Evolutionary conservation across 2,329 filamentous ascomycete species (phyloP).

Genomic region (Leptographium radiaticola): DNA sequence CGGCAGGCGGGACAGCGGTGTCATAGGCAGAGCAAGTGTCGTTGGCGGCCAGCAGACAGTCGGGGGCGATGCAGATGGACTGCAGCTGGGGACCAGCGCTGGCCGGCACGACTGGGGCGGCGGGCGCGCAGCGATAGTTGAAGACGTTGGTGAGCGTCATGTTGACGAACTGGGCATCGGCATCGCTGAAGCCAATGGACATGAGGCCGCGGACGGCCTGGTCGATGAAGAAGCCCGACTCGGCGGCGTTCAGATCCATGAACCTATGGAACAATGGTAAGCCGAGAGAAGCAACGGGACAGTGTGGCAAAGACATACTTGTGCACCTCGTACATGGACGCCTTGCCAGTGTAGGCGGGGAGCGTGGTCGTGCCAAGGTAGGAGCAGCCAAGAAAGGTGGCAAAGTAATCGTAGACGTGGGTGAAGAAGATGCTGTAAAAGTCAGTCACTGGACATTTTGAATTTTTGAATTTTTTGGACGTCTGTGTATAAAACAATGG

Average conservation of each 20-base stretch:
- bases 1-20: slow-evolving; percentile 2
- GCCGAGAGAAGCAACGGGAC: background rate
- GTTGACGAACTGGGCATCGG: slow-evolving; percentile 7
- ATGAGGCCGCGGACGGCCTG: slow-evolving; percentile 5
- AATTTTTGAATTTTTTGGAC: too few species aligned
- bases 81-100: slow-evolving; percentile 6
- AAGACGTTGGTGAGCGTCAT: slow-evolving; percentile 2
- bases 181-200: slow-evolving; percentile 4
- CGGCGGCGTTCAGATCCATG: slow-evolving; percentile 7
- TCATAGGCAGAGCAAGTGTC: slow-evolving; percentile 5
- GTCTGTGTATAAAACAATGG: too few species aligned
- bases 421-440: slow-evolving; percentile 4
- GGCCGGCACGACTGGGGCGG: slow-evolving; percentile 2
- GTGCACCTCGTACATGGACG: slow-evolving; percentile 8
- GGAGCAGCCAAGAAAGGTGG: slow-evolving; percentile 5
- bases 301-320: background rate
- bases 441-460: background rate
- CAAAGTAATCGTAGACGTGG: slow-evolving; percentile 7
- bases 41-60: slow-evolving; percentile 5
- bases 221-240: slow-evolving; percentile 7
- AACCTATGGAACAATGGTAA: background rate
- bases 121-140: slow-evolving; percentile 7
- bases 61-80: slow-evolving; percentile 7
- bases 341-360: slow-evolving; percentile 4
- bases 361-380: background rate